Conservation (phyloP, 495 filamentous ascomycete species). For the Trichoderma erinaceum region DNA sequence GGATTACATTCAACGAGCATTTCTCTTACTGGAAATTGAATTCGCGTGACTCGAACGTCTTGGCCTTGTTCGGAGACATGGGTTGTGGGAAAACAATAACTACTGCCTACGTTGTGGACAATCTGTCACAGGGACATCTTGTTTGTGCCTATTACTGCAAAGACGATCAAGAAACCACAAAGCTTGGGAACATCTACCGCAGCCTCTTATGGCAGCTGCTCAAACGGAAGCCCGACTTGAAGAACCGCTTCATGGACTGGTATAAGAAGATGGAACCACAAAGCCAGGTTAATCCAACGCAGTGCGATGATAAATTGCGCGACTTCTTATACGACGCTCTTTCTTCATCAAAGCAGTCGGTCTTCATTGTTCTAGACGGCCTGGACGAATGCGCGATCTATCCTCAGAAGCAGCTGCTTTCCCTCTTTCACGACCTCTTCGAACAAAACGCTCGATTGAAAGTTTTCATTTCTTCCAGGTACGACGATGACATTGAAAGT, state of each 20-base stretch:
- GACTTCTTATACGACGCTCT: background rate
- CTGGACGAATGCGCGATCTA: background rate
- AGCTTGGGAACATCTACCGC: constrained; percentile 18
- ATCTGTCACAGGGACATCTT: background rate
- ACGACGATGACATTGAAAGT: background rate
- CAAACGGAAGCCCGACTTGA: background rate
- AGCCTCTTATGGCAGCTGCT: constrained; percentile 19
- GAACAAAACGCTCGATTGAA: constrained; percentile 9
- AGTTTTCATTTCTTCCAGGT: constrained; percentile 14
- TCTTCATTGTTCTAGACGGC: background rate
- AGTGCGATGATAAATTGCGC: background rate
- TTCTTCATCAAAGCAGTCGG: background rate
- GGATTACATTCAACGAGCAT: constrained; percentile 13
- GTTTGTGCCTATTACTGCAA: constrained; percentile 17
- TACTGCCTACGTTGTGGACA: constrained; percentile 15
- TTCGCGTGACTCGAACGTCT: constrained; percentile 11
- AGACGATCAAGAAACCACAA: constrained; percentile 14
- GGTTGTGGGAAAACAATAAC: constrained; percentile 19
- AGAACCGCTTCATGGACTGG: background rate
- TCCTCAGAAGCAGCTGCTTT: constrained; percentile 2
- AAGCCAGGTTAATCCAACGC: background rate
- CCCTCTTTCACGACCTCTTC: constrained; percentile 14
- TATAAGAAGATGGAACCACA: background rate
- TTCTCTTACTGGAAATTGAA: constrained; percentile 15
- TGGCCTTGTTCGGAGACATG: constrained; percentile 19